Evolutionary conservation across 805 yeast genomes (phyloP), one percentile per base, ranked within the genome.

Genomic region (Candida maesae): DNA sequence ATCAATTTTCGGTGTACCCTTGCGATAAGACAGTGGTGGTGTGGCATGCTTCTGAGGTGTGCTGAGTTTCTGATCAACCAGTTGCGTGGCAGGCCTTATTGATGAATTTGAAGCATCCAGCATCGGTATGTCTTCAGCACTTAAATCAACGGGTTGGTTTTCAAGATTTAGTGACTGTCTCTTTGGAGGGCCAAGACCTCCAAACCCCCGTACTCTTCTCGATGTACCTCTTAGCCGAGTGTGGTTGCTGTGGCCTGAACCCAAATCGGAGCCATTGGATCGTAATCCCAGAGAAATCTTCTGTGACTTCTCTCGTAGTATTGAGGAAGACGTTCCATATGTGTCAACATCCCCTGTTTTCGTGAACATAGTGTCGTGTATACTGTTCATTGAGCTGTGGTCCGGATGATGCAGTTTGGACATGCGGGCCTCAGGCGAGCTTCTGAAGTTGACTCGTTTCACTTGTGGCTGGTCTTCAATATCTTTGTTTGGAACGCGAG

Each of bases 131-230:
- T 60, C 60, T 16, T 52, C 51, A 4, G 38, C 10, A 6, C 45
- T 42, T 6, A 23, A 26, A 17, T 44, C 44, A 3, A 19, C 37
- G 2, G 18, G 5, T 5, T 19, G 16, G 6, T 41, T 47, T 2
- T 44, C 51, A 20, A 38, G n/a, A 14, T 33, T 38, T 11, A 34
- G 33, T 7, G 53, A 49, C 1, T 63, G 52, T 30, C 68, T 53
- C 41, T 64, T 63, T 2, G 68, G 67, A 4, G 68, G 68, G 5
- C 68, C 68, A 18, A 64, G 43, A 5, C 59, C 44, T 11, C 60
- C 46, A 33, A 64, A 56, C 7, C 57, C 52, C 33, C 53, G 47
- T 11, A 52, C 42, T 38, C 61, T 45, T 41, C 67, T 46, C 14
- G 61, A 50, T 1, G 65, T 52, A 33, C 61, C 61, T 34, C 60